Evolutionary conservation across 768 basidiomycete species (phyloP).

Genomic region (Hydnum rufescens): DNA sequence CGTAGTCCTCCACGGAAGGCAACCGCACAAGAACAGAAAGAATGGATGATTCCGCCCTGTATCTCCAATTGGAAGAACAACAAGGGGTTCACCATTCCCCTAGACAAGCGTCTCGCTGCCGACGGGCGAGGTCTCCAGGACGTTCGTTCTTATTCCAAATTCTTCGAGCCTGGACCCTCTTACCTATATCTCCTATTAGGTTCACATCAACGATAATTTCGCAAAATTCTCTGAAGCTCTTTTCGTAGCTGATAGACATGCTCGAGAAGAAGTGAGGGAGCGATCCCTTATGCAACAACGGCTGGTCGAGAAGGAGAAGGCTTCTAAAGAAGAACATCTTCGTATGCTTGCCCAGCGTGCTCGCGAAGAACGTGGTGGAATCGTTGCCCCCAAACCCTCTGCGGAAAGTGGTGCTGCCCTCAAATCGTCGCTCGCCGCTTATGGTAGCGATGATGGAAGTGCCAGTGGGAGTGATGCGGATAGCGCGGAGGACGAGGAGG

Average conservation of each 20-base stretch:
- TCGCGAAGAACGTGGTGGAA: slow-evolving; percentile 78
- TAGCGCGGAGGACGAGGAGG: slow-evolving; percentile 56
- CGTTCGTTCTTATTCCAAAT: slow-evolving; percentile 28
- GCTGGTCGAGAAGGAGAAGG: slow-evolving; percentile 96
- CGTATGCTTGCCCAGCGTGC: slow-evolving; percentile 88
- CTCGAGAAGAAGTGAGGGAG: slow-evolving; percentile 93
- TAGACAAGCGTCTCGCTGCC: slow-evolving; percentile 93
- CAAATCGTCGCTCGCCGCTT: slow-evolving; percentile 60
- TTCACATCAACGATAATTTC: slow-evolving; percentile 98
- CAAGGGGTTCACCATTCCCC: slow-evolving; percentile 98
- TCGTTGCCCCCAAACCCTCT: slow-evolving; percentile 37
- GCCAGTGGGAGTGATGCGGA: slow-evolving; percentile 37
- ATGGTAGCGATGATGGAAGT: slow-evolving; percentile 57
- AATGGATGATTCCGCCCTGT: slow-evolving; percentile 99
- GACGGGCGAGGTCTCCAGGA: slow-evolving; percentile 98
- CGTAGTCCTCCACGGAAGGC: slow-evolving; percentile 92
- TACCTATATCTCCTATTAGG: slow-evolving; percentile 24
- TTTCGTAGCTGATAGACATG: slow-evolving; percentile 89
- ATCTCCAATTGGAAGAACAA: slow-evolving; percentile 99
- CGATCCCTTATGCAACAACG: slow-evolving; percentile 96
- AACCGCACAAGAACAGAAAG: slow-evolving; percentile 93
- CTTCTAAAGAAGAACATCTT: slow-evolving; percentile 87
- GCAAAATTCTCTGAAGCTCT: slow-evolving; percentile 96
- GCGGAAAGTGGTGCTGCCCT: slow-evolving; percentile 44
- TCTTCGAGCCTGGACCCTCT: not conserved